These are phyloP conservation scores for Gleditsia sinensis DNA, from an alignment of 306 rosid genomes.

Conservation along the genomic window DNA sequence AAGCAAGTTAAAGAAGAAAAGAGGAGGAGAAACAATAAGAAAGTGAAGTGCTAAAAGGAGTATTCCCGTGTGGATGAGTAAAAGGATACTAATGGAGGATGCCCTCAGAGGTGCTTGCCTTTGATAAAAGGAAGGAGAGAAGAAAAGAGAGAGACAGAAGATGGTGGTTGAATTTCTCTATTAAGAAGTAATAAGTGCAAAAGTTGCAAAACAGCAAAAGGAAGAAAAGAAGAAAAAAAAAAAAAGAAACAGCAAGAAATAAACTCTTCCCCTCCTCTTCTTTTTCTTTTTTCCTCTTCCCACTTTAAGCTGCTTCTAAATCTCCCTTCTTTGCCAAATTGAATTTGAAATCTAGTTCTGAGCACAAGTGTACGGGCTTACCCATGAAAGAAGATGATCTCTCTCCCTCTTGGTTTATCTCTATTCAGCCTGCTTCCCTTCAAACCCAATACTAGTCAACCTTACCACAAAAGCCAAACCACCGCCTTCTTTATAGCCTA, in stretches of 20 bases:
- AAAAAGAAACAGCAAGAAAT: slow-evolving; percentile 31
- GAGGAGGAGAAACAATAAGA: slow-evolving; percentile 35
- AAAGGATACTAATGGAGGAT: slow-evolving; percentile 43
- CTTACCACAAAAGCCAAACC: slow-evolving; percentile 59
- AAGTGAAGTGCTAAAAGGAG: slow-evolving; percentile 62
- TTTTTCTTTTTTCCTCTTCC: background rate
- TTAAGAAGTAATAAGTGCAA: slow-evolving; percentile 32
- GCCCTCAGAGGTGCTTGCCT: slow-evolving; percentile 46
- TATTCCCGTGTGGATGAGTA: slow-evolving; percentile 86
- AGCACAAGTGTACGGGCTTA: slow-evolving; percentile 39
- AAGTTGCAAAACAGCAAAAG: slow-evolving; percentile 38
- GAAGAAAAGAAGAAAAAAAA: slow-evolving; percentile 33
- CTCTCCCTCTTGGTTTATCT: slow-evolving; percentile 1
- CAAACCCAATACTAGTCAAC: slow-evolving; percentile 36
- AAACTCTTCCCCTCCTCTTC: no score
- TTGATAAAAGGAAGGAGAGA: slow-evolving; percentile 34
- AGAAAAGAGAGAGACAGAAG: background rate
- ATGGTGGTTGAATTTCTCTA: slow-evolving; percentile 63
- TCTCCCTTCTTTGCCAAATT: slow-evolving; percentile 37
- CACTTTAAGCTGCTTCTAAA: background rate
- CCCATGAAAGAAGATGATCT: slow-evolving; percentile 50
- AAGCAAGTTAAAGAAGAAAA: slow-evolving; percentile 44
- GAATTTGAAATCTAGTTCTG: slow-evolving; percentile 40
- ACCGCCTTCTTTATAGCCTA: slow-evolving; percentile 48
- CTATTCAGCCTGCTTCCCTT: background rate